Evolutionary conservation across 495 filamentous ascomycete species (phyloP).

Genomic region (Thozetella sp.): DNA sequence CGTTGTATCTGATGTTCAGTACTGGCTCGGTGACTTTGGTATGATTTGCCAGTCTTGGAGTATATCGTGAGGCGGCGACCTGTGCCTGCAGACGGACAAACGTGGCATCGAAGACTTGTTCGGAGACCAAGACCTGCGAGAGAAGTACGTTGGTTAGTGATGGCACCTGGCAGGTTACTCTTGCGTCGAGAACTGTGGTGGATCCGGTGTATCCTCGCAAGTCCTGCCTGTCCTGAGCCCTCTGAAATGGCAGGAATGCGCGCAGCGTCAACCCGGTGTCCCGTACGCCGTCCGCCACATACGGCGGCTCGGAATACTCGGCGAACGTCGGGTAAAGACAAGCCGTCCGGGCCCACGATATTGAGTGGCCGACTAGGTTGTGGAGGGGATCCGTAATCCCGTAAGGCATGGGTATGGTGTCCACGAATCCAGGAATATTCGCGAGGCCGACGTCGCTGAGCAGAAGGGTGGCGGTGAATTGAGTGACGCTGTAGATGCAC

Average conservation of each 20-base stretch:
- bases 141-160: background rate
- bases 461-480: background rate
- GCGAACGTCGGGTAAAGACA: constrained; percentile 1
- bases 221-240: background rate
- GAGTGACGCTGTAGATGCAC: background rate
- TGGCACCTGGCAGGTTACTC: constrained; percentile 5
- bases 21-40: background rate
- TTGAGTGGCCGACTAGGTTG: background rate
- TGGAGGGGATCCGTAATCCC: background rate
- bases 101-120: no score
- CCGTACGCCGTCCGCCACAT: background rate
- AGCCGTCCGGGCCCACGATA: background rate
- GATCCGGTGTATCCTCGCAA: background rate
- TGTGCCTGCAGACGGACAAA: background rate
- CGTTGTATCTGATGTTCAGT: background rate
- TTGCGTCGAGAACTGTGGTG: constrained; percentile 3
- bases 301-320: constrained; percentile 7
- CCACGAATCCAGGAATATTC: background rate
- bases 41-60: background rate
- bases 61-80: background rate
- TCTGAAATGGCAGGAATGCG: constrained; percentile 2
- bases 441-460: background rate
- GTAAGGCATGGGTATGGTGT: background rate
- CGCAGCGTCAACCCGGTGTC: constrained; percentile 7
- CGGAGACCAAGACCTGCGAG: no score